Percentiles rank a stretch among this genome's conserved stretches.
Conservation (phyloP, 1,284 basidiomycete genomes). For the Schizopora paradoxa region DNA sequence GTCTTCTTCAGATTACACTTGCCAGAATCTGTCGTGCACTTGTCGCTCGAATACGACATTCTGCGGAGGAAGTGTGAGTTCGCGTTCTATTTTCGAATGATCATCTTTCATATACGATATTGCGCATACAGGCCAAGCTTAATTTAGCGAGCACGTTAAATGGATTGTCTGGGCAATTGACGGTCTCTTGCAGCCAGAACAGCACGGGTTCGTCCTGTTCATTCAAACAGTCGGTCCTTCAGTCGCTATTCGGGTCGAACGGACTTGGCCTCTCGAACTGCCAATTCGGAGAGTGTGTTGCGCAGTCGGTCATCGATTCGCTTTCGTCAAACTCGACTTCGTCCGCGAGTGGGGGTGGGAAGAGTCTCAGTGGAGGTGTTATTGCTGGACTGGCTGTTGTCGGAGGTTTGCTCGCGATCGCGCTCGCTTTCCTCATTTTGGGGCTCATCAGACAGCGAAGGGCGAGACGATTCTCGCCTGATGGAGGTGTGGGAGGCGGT, state of each 20-base stretch:
- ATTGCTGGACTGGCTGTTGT: conserved; percentile 85
- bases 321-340: conserved; percentile 30
- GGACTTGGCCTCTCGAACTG: conserved; percentile 72
- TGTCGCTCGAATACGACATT: conserved; percentile 68
- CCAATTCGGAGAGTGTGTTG: conserved; percentile 81
- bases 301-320: conserved; percentile 69
- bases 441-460: conserved; percentile 58
- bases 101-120: conserved; percentile 7
- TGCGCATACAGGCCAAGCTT: conserved; percentile 21
- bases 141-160: conserved; percentile 59
- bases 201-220: conserved; percentile 51
- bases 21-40: conserved; percentile 65
- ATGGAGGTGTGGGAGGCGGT: conserved; percentile 33
- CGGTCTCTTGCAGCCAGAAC: conserved; percentile 56
- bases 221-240: conserved; percentile 69
- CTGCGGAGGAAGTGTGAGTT: conserved; percentile 49
- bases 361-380: conserved; percentile 66
- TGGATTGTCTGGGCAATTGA: conserved; percentile 52
- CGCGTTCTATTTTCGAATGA: conserved; percentile 13
- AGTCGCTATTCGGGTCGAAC: conserved; percentile 61
- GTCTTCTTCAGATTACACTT: conserved; percentile 53
- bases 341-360: conserved; percentile 27
- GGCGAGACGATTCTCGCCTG: conserved; percentile 45
- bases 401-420: conserved; percentile 55
- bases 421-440: conserved; percentile 51